phyloP scores from a whole-genome alignment of 148 eudicot genomes.

The Rhododendron ovatum region DNA sequence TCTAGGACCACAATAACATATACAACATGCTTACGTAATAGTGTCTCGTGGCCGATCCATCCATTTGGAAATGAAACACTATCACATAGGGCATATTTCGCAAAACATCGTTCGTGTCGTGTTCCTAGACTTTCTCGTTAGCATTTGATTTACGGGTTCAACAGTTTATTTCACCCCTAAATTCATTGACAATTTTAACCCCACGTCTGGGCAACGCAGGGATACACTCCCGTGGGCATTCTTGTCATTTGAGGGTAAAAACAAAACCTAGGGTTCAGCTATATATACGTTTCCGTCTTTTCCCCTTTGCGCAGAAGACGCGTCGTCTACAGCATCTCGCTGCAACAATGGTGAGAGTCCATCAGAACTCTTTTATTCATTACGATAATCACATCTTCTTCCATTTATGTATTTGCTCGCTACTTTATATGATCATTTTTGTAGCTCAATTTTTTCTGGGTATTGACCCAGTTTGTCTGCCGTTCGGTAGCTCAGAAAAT shows the following conservation, averaged over 20 bases:
- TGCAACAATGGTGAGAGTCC: neutral
- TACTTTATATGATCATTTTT: neutral
- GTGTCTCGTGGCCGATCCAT: no score
- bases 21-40: no score
- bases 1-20: no score
- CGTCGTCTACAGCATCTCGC: neutral
- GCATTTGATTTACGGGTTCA: no score
- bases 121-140: no score
- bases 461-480: neutral
- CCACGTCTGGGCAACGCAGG: neutral
- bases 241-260: neutral
- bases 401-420: neutral
- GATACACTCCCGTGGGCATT: neutral
- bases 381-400: no score
- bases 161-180: no score
- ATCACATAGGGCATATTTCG: no score
- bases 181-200: neutral
- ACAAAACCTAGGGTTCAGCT: neutral
- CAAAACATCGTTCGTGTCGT: no score
- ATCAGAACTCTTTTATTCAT: no score
- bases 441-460: neutral
- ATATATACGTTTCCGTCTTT: no score
- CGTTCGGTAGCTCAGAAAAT: neutral
- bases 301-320: neutral
- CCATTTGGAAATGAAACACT: no score